Percentiles rank a stretch among this genome's conserved stretches.
Conservation (phyloP, 1,139 yeast species). For the Candida sp. region DNA sequence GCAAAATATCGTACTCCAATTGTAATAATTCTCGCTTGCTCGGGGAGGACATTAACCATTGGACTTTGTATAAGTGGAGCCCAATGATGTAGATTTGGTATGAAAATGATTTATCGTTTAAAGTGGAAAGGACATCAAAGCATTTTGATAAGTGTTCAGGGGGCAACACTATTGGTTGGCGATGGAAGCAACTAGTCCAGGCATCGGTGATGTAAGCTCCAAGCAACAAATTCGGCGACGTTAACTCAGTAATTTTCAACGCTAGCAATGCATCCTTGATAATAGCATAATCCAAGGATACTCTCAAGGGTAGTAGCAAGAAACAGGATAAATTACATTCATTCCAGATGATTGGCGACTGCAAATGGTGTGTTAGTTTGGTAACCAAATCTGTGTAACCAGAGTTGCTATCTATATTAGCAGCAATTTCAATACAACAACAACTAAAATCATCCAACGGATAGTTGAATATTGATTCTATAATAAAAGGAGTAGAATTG, state of each 20-base stretch:
- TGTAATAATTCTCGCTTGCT: slow-evolving; percentile 11
- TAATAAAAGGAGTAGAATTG: slow-evolving; percentile 18
- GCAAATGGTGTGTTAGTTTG: not conserved
- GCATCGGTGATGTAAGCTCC: slow-evolving; percentile 18
- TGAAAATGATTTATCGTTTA: slow-evolving; percentile 13
- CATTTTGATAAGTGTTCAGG: slow-evolving; percentile 8
- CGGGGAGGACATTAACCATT: slow-evolving; percentile 13
- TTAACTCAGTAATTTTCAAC: slow-evolving; percentile 11
- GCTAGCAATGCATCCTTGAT: slow-evolving; percentile 9
- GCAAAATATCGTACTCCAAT: slow-evolving; percentile 19
- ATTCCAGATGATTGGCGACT: slow-evolving; percentile 11
- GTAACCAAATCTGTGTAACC: not conserved
- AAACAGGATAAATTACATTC: slow-evolving; percentile 13
- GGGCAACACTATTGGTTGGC: slow-evolving; percentile 6
- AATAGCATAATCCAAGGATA: slow-evolving; percentile 7
- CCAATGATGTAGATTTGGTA: slow-evolving; percentile 15
- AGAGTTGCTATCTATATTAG: slow-evolving; percentile 4
- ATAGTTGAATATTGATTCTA: slow-evolving; percentile 9
- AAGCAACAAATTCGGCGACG: slow-evolving; percentile 10
- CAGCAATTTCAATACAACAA: slow-evolving; percentile 17
- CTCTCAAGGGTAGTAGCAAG: slow-evolving; percentile 15
- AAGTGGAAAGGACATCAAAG: slow-evolving; percentile 7
- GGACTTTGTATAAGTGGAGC: slow-evolving; percentile 12
- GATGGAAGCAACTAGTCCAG: slow-evolving; percentile 13
- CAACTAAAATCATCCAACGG: slow-evolving; percentile 12